Evolutionary conservation across 805 yeast genomes (phyloP), one percentile per base, ranked within the genome.

Genomic region (Saturnispora galanensis): DNA sequence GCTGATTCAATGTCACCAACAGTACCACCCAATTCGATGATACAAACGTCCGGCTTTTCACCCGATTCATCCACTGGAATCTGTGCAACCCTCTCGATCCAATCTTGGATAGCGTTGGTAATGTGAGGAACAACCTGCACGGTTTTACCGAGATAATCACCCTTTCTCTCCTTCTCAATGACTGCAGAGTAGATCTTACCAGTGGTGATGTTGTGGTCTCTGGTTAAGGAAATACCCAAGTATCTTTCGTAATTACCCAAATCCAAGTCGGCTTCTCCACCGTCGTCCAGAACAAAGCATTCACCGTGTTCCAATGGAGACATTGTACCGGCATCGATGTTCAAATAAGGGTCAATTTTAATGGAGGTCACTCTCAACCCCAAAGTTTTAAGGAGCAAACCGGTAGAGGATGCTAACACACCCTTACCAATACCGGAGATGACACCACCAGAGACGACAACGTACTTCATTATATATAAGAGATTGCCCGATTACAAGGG

Each of bases 291-390:
- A 43, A 93, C 97, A 63, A 93, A 93, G 63, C 96, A 95, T 67
- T 93, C 99, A 56, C 99, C 98, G 63, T 93, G 99, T 67, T 93
- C 99, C 61, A 93, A 72, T 17, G 99, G 99, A 35, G 96, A 86
- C 99, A 93, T 93, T 38, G 99, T 93, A 57, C 99, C 99, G 34
- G 99, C 99, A 70, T 93, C 99, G 55, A 93, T 87, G 69, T 93
- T 93, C 95, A 93, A 85, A 68, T 93, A 93, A 35, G 99, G 99
- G 70, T 93, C 99, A 59, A 93, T 93, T 67, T 93, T 93, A 70
- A 93, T 90, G 12, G 97, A 88, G 4, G 98, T 90, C 50, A 90
- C 97, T 62, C 95, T 81, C 58, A 84, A 74, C 49, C 99, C 99
- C 47, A 86, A 69, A 35, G 98, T 89, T 66, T 93, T 93, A 67